phyloP scores from a whole-genome alignment of 768 basidiomycete genomes.

The Gloeophyllum trabeum region DNA sequence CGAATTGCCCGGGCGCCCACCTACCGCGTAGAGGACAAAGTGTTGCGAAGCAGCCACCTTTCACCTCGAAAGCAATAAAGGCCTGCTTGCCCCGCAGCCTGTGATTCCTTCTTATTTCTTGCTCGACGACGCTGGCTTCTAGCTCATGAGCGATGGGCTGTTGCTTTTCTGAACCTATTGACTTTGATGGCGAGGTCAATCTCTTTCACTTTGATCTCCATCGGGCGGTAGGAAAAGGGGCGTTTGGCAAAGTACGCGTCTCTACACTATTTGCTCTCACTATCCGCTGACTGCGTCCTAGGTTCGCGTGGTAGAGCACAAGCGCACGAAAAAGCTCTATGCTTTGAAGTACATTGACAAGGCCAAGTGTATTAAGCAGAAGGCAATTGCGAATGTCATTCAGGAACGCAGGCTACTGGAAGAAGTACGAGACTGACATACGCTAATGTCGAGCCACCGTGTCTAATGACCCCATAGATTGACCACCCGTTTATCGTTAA shows the following conservation, averaged over 20 bases:
- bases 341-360: slow-evolving; percentile 99
- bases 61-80: not conserved
- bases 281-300: slow-evolving; percentile 17
- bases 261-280: not conserved
- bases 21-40: not conserved
- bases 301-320: slow-evolving; percentile 97
- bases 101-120: not conserved
- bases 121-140: not conserved
- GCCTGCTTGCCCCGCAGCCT: not conserved
- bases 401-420: slow-evolving; percentile 89
- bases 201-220: slow-evolving; percentile 97
- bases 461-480: slow-evolving; percentile 34
- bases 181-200: slow-evolving; percentile 54
- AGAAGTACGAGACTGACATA: slow-evolving; percentile 47
- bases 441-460: not conserved
- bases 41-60: not conserved
- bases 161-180: slow-evolving; percentile 32
- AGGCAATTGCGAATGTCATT: slow-evolving; percentile 85
- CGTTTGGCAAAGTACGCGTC: slow-evolving; percentile 85
- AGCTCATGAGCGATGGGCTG: slow-evolving; percentile 10
- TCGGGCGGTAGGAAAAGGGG: slow-evolving; percentile 91
- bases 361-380: slow-evolving; percentile 80
- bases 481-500: slow-evolving; percentile 88
- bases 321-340: slow-evolving; percentile 82
- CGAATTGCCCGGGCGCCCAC: not conserved